Evolutionary conservation across 1,139 yeast species (phyloP), one percentile per base, ranked within the genome.

Genomic region (Suhomyces coccinellae): DNA sequence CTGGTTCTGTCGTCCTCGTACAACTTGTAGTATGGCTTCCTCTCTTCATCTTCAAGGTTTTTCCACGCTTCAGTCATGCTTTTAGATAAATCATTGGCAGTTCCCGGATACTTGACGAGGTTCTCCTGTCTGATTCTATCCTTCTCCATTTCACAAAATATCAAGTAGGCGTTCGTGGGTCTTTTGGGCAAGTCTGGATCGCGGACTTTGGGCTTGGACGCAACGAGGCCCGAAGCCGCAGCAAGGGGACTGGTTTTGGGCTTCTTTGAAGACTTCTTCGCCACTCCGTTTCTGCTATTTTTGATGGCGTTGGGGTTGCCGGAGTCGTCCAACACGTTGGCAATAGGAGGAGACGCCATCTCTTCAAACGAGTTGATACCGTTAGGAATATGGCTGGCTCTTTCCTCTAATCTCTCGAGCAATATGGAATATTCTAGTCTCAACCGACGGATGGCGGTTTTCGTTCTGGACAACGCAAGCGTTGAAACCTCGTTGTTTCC

Each of bases 1-100:
- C 95, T 79, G 45, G 77, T 77, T 58, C 86, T 83, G 54, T 89
- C 97, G 47, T 85, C 88, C 59, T 85, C 95, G 59, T 85, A 90
- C 46, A 85, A 64, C 49, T 85, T 84, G 57, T 83, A 83, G 63
- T 81, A 91, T 9, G 95, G 95, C 56, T 79, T 82, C 46, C 88
- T 78, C 20, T 79, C 86, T 35, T 79, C 87, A 36, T 84, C 87
- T 48, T 75, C 79, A 55, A 91, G 73, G 47, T 73, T 75, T 57
- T 87, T 88, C 98, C 98, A 91, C 3, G 84, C 83, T 53, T 88
- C 97, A 1, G 96, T 85, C 72, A 91, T 73, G 15, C 85, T 83
- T 56, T 80, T 83, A 2, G 95, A 84, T 46, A 88, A 73, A 58
- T 87, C 96, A 31, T 69, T 69, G 17, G 73, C 71, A 33, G 73